phyloP scores from a whole-genome alignment of 2,329 filamentous ascomycete species.

The Capronia coronata region DNA sequence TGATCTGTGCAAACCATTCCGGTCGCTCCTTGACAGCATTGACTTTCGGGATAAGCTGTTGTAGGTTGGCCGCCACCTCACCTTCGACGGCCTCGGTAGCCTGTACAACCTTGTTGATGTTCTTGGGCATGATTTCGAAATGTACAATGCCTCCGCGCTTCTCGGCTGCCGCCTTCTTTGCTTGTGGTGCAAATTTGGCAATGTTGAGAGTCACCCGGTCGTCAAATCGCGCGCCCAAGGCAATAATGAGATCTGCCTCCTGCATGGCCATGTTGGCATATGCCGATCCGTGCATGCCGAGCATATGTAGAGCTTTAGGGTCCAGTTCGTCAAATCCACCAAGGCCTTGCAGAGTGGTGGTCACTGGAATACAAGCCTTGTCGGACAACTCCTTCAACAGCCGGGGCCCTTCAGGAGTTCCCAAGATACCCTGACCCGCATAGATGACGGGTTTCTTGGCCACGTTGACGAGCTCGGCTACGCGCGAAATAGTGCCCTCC shows the following conservation, averaged over 20 bases:
- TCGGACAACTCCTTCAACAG: slow-evolving; percentile 81
- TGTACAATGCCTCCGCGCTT: slow-evolving; percentile 90
- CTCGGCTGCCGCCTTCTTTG: slow-evolving; percentile 76
- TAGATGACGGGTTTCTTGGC: slow-evolving; percentile 95
- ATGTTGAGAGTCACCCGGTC: slow-evolving; percentile 84
- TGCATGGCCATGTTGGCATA: slow-evolving; percentile 99
- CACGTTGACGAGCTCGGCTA: slow-evolving; percentile 74
- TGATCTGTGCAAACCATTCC: slow-evolving; percentile 86
- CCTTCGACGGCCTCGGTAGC: slow-evolving; percentile 93
- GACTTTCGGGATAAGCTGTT: slow-evolving; percentile 65
- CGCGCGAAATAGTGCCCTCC: slow-evolving; percentile 64
- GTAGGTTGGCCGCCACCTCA: slow-evolving; percentile 75
- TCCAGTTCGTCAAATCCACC: slow-evolving; percentile 90
- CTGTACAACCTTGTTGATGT: slow-evolving; percentile 99
- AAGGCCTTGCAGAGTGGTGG: slow-evolving; percentile 88
- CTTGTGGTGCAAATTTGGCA: slow-evolving; percentile 79
- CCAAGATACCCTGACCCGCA: slow-evolving; percentile 82
- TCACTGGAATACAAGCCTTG: slow-evolving; percentile 86
- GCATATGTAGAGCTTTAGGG: slow-evolving; percentile 92
- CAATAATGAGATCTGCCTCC: slow-evolving; percentile 91
- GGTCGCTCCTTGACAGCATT: slow-evolving; percentile 59
- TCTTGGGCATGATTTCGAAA: slow-evolving; percentile 98
- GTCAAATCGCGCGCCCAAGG: slow-evolving; percentile 88
- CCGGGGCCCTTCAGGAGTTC: slow-evolving; percentile 68
- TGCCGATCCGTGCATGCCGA: slow-evolving; percentile 95